Base-by-base conservation (phyloP, 2,329 filamentous ascomycete species). In the Triangularia setosa region DNA sequence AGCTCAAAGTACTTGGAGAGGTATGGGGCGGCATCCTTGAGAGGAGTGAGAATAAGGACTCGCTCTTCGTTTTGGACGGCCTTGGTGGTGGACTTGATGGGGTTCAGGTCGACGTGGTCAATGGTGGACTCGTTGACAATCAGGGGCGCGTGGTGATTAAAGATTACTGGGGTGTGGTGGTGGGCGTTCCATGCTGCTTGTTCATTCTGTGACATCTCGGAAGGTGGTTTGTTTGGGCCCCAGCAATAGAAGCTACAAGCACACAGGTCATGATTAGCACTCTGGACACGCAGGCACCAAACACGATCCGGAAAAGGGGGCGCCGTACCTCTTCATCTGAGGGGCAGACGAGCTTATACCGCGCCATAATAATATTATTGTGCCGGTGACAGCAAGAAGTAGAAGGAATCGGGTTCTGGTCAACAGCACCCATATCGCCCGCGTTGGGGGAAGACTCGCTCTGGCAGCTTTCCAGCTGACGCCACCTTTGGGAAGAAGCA, bases 1-100 rank as follows among this genome's bases (percentile, higher is more conserved):
- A 99, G 88, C 75, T 98, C 93, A 76, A 99, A 98, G 79, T 98
- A 94, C 77, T 94, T 93, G 65, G 87, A 85, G 62, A 99, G 83
- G 76, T 92, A 92, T 12, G 83, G 83, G 9, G 92, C 87, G 64
- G 95, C 94, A 77, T 99, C 93, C 78, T 95, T 92, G 61, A 99
- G 83, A 24, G 95, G 95, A 0, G 95, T 98, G 69, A 98, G 84
- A 75, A 99, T 91, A 62, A 99, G 87, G 60, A 99, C 84, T 61
- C 90, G 89, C 80, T 99, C 94, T 74, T 91, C 85, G 77, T 96
- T 97, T 71, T 83, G 78, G 60, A 90, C 77, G 28, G 93, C 93
- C 73, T 94, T 88, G 65, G 85, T 83, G 11, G 92, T 96, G 1
- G 94, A 96, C 70, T 83, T 84, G 78, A 98, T 87, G 6, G 85